A percentile compares a stretch with the other conserved stretches of the same genome.
These are phyloP conservation scores for Coffea eugenioides DNA, from an alignment of 257 asterid species.

Conservation along the genomic window DNA sequence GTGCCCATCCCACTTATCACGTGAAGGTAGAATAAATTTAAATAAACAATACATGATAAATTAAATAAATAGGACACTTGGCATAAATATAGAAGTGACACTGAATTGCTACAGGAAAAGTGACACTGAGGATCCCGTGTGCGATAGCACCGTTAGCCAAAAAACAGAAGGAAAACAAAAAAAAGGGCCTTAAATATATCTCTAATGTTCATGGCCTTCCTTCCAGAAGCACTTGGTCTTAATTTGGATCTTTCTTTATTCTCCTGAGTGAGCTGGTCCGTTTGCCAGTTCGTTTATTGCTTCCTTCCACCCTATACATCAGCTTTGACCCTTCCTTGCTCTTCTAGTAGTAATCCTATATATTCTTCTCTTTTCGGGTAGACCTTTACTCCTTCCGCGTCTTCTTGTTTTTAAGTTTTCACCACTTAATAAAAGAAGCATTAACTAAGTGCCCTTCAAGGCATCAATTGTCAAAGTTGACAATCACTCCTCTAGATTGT, in stretches of 20 bases:
- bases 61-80: too few relatives aligned
- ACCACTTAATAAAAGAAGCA: too few relatives aligned
- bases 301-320: neutral
- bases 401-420: too few relatives aligned
- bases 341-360: conserved; percentile 3
- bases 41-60: too few relatives aligned
- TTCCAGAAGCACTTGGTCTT: neutral
- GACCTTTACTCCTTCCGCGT: neutral
- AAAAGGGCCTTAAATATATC: neutral
- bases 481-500: neutral
- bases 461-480: neutral
- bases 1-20: too few relatives aligned
- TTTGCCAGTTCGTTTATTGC: neutral
- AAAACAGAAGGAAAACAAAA: neutral
- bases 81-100: too few relatives aligned
- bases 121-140: too few relatives aligned
- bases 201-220: neutral
- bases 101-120: too few relatives aligned
- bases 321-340: neutral
- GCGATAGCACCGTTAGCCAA: neutral
- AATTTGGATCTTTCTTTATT: neutral
- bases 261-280: neutral
- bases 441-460: too few relatives aligned
- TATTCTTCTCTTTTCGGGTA: neutral
- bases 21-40: too few relatives aligned